Percentiles rank a stretch among this genome's conserved stretches.
These are phyloP conservation scores for Cochlearia excelsa DNA, from an alignment of 345 rosid genomes.

Conservation along the genomic window DNA sequence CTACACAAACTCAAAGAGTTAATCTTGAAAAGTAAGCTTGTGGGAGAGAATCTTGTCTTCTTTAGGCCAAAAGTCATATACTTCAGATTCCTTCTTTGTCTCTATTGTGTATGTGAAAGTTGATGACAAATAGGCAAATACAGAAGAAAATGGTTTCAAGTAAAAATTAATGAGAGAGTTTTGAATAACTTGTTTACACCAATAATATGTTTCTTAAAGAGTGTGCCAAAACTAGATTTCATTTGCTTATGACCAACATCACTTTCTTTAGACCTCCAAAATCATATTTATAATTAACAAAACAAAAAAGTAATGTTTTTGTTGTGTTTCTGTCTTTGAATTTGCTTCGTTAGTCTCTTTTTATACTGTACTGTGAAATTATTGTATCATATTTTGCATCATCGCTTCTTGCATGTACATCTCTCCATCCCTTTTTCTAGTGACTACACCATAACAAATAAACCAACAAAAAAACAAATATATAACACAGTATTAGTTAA, in stretches of 20 bases:
- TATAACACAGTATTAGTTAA: neutral
- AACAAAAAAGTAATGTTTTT: neutral
- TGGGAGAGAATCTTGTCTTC: too few species aligned
- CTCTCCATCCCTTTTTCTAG: slow-evolving; percentile 59
- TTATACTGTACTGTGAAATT: neutral
- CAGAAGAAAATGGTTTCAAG: too few species aligned
- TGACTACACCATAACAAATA: slow-evolving; percentile 41
- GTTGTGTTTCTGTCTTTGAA: slow-evolving; percentile 8
- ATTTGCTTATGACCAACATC: slow-evolving; percentile 3
- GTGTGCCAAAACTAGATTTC: slow-evolving; percentile 23
- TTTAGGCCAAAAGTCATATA: too few species aligned
- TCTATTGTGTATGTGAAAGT: too few species aligned
- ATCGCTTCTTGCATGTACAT: slow-evolving; percentile 51
- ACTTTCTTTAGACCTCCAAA: slow-evolving; percentile 21
- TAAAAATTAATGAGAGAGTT: too few species aligned
- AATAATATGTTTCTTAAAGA: neutral
- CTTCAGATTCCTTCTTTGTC: too few species aligned
- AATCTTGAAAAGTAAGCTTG: too few species aligned
- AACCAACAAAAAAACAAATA: neutral
- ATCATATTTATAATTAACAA: neutral
- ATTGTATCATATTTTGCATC: slow-evolving; percentile 24
- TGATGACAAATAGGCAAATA: too few species aligned
- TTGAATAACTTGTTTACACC: too few species aligned
- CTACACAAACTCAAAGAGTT: too few species aligned
- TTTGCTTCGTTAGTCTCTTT: too few species aligned